A percentile compares a stretch with the other conserved stretches of the same genome.
phyloP scores from a whole-genome alignment of 768 basidiomycete species.

The Nidula microcarpa region DNA sequence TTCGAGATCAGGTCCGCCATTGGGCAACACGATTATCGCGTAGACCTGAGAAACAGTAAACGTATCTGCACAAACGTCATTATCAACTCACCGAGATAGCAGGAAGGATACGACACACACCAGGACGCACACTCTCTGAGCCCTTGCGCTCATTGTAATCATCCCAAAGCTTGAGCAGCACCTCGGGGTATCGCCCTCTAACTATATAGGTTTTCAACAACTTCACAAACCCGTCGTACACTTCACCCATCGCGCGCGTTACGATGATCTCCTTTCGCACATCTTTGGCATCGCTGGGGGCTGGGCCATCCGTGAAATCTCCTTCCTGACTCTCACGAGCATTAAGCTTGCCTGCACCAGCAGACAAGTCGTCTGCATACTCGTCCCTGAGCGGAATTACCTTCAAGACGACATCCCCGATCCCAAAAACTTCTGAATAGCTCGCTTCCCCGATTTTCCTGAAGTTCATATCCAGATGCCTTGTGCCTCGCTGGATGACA shows the following conservation, averaged over 20 bases:
- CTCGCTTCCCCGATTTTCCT: slow-evolving; percentile 94
- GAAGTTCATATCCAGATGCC: slow-evolving; percentile 35
- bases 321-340: slow-evolving; percentile 5
- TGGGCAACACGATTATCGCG: slow-evolving; percentile 84
- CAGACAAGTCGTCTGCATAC: slow-evolving; percentile 9
- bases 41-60: slow-evolving; percentile 80
- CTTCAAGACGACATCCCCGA: slow-evolving; percentile 87
- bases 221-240: slow-evolving; percentile 75
- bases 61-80: slow-evolving; percentile 44
- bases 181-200: slow-evolving; percentile 76
- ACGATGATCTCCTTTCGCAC: slow-evolving; percentile 80
- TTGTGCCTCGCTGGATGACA: slow-evolving; percentile 35
- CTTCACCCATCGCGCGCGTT: slow-evolving; percentile 71
- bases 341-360: slow-evolving; percentile 6
- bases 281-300: slow-evolving; percentile 70
- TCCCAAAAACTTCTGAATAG: slow-evolving; percentile 94
- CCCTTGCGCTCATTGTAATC: slow-evolving; percentile 71
- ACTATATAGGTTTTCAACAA: slow-evolving; percentile 85
- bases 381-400: slow-evolving; percentile 75
- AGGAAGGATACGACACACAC: slow-evolving; percentile 31
- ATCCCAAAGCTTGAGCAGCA: slow-evolving; percentile 85
- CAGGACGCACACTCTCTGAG: slow-evolving; percentile 82
- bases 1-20: slow-evolving; percentile 91
- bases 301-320: slow-evolving; percentile 50
- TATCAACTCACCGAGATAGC: slow-evolving; percentile 3